Percentiles rank a stretch among this genome's conserved stretches.
These are phyloP conservation scores for Chara braunii DNA, from an alignment of 139 green algal genomes.

Conservation along the genomic window DNA sequence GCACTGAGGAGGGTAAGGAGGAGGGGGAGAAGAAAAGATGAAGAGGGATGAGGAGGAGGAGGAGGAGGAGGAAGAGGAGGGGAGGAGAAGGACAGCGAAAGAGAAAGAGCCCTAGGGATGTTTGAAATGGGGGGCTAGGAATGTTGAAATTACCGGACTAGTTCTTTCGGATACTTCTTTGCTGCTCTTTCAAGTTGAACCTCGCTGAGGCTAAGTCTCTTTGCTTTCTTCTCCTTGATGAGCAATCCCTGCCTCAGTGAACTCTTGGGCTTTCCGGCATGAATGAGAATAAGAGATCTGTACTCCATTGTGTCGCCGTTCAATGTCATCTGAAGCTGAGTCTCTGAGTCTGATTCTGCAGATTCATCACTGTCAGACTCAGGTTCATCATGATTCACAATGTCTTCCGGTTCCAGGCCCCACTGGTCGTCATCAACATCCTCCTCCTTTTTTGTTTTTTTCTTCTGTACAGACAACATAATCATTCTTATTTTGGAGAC, in stretches of 20 bases:
- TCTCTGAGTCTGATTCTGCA: too few species aligned
- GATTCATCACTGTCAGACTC: conserved; percentile 1
- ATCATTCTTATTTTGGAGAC: neutral
- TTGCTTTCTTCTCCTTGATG: neutral
- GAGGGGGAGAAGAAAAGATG: too few species aligned
- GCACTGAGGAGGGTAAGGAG: too few species aligned
- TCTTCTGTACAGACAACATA: neutral
- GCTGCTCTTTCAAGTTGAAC: conserved; percentile 7
- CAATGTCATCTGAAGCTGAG: neutral
- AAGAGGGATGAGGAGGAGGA: too few species aligned
- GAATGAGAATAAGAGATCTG: conserved; percentile 23
- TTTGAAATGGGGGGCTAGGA: too few species aligned
- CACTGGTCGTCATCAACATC: neutral
- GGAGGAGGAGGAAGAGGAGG: too few species aligned
- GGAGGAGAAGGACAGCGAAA: too few species aligned
- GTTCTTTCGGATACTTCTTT: neutral
- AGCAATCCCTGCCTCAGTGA: neutral
- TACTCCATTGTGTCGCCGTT: conserved; percentile 14
- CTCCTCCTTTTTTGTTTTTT: neutral
- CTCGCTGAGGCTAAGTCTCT: conserved; percentile 24
- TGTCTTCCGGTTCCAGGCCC: too few species aligned
- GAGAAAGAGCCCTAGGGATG: too few species aligned
- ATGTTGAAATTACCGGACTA: conserved; percentile 15
- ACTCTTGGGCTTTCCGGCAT: neutral
- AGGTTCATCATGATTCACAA: too few species aligned